Conservation (phyloP, 176 grass and related monocot genomes). For the Paspalum notatum region DNA sequence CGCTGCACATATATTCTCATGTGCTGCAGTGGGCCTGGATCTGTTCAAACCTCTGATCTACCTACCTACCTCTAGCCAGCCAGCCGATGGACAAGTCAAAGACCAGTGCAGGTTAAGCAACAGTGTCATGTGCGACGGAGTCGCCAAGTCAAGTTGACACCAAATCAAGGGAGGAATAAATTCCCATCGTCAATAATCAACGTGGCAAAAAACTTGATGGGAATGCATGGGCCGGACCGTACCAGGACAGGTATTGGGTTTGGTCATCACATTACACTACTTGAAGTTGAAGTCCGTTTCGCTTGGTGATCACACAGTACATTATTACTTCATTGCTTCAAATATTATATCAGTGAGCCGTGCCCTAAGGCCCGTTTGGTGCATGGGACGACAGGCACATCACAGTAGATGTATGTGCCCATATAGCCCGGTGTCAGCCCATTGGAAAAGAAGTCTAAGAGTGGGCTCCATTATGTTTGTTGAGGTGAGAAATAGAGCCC, state of each 20-base stretch:
- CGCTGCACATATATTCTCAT: constrained; percentile 27
- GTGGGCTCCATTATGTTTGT: no score
- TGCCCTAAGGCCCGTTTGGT: no score
- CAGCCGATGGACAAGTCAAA: constrained; percentile 3
- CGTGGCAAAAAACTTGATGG: neutral
- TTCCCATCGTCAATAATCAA: neutral
- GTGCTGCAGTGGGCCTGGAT: neutral
- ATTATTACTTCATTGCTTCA: no score
- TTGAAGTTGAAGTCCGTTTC: no score
- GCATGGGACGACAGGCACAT: no score
- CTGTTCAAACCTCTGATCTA: neutral
- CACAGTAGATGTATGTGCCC: no score
- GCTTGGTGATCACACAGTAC: no score
- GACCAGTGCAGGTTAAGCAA: constrained; percentile 11
- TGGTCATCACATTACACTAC: no score
- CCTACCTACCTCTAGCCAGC: neutral
- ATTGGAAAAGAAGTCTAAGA: no score
- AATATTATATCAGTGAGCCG: no score
- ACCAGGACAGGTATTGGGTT: no score
- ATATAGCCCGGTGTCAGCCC: no score
- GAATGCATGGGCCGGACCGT: neutral
- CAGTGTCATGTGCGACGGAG: constrained; percentile 22
- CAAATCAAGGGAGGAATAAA: neutral
- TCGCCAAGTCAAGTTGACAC: neutral
- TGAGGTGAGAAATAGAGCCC: neutral